phyloP scores from a whole-genome alignment of 345 rosid species.

The Mercurialis annua region DNA sequence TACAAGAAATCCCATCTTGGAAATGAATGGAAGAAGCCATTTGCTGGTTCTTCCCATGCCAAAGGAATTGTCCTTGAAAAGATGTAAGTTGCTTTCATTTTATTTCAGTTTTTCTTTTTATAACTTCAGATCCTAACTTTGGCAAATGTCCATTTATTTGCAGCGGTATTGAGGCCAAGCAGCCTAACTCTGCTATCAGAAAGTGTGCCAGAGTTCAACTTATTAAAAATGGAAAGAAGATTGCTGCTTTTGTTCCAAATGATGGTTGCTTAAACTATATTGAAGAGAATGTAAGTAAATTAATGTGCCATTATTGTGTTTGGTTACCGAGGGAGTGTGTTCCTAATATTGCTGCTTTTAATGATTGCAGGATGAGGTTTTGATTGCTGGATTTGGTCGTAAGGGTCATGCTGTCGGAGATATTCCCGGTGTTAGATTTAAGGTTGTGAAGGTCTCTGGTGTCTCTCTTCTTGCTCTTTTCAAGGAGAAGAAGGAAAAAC shows the following conservation, averaged over 20 bases:
- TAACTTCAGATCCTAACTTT: neutral
- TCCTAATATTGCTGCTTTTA: neutral
- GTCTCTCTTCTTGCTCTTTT: constrained; percentile 76
- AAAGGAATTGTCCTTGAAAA: constrained; percentile 71
- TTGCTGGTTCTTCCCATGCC: constrained; percentile 71
- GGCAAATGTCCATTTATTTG: neutral
- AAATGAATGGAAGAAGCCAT: constrained; percentile 90
- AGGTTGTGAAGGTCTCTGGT: constrained; percentile 85
- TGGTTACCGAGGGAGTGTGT: neutral
- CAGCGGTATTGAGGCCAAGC: constrained; percentile 98
- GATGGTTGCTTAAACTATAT: constrained; percentile 97
- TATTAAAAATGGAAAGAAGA: constrained; percentile 97
- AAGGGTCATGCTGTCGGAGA: constrained; percentile 87
- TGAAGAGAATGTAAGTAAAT: constrained; percentile 67
- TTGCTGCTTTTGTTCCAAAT: constrained; percentile 90
- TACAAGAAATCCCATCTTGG: constrained; percentile 88
- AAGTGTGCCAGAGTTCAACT: constrained; percentile 96
- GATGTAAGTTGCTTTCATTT: constrained; percentile 32
- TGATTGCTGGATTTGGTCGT: constrained; percentile 81
- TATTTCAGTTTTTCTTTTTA: neutral
- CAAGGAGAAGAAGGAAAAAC: constrained; percentile 76
- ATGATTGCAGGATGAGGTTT: constrained; percentile 57
- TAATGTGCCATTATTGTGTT: neutral
- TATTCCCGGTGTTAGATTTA: constrained; percentile 86
- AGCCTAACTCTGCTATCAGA: constrained; percentile 97